Percentiles rank a stretch among this genome's conserved stretches.
phyloP scores from a whole-genome alignment of 1,284 basidiomycete genomes.

The Trametes pubescens region DNA sequence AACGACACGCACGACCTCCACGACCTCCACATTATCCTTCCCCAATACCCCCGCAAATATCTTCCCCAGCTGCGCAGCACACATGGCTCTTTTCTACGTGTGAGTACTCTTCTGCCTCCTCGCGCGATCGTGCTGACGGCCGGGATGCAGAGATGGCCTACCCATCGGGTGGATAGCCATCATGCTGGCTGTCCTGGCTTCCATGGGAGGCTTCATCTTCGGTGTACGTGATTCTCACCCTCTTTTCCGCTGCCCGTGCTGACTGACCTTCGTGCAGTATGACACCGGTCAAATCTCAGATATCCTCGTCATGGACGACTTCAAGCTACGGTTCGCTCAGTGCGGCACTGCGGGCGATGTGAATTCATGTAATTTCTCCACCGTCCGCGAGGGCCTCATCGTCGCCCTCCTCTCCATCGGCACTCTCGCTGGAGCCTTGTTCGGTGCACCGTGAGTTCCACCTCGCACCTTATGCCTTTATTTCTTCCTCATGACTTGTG shows the following conservation, averaged over 20 bases:
- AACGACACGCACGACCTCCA: slow-evolving; percentile 7
- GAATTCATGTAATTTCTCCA: slow-evolving; percentile 58
- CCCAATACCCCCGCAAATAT: slow-evolving; percentile 4
- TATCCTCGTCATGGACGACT: slow-evolving; percentile 80
- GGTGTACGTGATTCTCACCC: slow-evolving; percentile 46
- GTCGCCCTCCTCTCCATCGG: slow-evolving; percentile 75
- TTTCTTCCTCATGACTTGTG: neutral
- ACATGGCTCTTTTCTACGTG: slow-evolving; percentile 34
- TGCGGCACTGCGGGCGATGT: slow-evolving; percentile 51
- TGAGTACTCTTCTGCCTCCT: slow-evolving; percentile 7
- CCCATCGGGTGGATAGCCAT: slow-evolving; percentile 71
- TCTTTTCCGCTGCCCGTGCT: neutral
- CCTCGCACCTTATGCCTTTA: neutral
- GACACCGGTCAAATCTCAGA: slow-evolving; percentile 85
- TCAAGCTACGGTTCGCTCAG: slow-evolving; percentile 67
- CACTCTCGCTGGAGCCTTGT: slow-evolving; percentile 66
- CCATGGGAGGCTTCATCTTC: slow-evolving; percentile 84
- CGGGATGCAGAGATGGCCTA: slow-evolving; percentile 43
- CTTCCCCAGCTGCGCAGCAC: slow-evolving; percentile 1
- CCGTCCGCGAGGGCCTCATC: slow-evolving; percentile 68
- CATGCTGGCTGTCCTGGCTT: slow-evolving; percentile 73
- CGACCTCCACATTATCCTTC: slow-evolving; percentile 3
- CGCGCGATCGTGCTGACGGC: neutral
- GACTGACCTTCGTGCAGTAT: slow-evolving; percentile 46
- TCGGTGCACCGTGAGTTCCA: slow-evolving; percentile 63